A percentile compares a stretch with the other conserved stretches of the same genome.
These are phyloP conservation scores for Penicillium digitatum DNA, from an alignment of 2,329 filamentous ascomycete genomes.

Conservation along the genomic window DNA sequence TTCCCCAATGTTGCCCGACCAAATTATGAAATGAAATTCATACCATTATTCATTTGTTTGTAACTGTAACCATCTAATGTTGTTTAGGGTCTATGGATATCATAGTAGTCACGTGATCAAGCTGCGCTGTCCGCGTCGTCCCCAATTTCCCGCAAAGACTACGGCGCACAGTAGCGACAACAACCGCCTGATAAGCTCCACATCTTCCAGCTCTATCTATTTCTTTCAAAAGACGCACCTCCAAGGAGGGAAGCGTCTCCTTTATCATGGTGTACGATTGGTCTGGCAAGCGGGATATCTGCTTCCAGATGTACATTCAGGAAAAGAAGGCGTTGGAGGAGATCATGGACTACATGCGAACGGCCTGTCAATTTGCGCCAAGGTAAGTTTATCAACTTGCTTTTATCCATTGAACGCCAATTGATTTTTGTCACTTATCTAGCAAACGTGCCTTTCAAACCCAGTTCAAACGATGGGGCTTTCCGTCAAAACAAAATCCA, in stretches of 20 bases:
- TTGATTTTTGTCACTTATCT: neutral
- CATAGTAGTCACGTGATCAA: slow-evolving; percentile 15
- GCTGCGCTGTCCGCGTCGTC: slow-evolving; percentile 23
- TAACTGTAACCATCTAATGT: neutral
- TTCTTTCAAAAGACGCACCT: slow-evolving; percentile 23
- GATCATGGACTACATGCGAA: slow-evolving; percentile 68
- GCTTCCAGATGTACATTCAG: slow-evolving; percentile 70
- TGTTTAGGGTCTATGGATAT: neutral
- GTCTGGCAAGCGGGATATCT: slow-evolving; percentile 63
- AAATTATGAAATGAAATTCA: slow-evolving; percentile 5
- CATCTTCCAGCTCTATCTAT: slow-evolving; percentile 8
- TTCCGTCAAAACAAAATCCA: slow-evolving; percentile 69
- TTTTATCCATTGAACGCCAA: neutral
- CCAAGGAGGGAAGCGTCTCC: slow-evolving; percentile 26
- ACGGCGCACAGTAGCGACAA: slow-evolving; percentile 38
- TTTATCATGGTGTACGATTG: slow-evolving; percentile 57
- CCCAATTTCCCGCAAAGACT: slow-evolving; percentile 16
- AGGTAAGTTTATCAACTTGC: slow-evolving; percentile 51
- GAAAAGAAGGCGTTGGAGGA: slow-evolving; percentile 70
- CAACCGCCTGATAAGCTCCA: slow-evolving; percentile 29
- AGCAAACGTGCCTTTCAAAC: slow-evolving; percentile 71
- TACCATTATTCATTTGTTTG: neutral
- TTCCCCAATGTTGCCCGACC: neutral
- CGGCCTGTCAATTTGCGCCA: slow-evolving; percentile 63
- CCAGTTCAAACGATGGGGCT: slow-evolving; percentile 74